Evolutionary conservation across 495 filamentous ascomycete species (phyloP).

Genomic region (Glarea lozoyensis): DNA sequence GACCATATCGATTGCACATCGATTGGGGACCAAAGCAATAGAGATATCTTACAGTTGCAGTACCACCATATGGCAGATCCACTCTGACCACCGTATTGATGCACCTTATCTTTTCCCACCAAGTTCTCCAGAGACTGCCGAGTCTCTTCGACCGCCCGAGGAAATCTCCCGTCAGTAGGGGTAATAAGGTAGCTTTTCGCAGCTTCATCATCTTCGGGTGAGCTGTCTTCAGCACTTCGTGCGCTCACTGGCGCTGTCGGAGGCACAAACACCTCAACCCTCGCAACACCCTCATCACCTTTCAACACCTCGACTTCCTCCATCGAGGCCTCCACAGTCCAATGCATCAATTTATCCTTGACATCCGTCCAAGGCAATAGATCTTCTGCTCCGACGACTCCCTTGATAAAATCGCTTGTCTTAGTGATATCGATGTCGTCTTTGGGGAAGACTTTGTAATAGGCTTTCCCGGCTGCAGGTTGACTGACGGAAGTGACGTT

Average conservation of each 20-base stretch:
- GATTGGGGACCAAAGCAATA: too few relatives aligned
- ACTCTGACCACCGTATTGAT: too few relatives aligned
- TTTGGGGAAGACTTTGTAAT: not conserved
- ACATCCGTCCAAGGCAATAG: conserved; percentile 1
- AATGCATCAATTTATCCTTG: not conserved
- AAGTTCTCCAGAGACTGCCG: too few relatives aligned
- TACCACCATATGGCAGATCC: too few relatives aligned
- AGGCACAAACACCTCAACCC: not conserved
- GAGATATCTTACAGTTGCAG: too few relatives aligned
- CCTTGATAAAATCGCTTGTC: not conserved
- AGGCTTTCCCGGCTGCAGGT: not conserved
- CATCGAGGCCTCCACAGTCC: not conserved
- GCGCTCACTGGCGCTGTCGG: not conserved
- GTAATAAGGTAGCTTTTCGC: too few relatives aligned
- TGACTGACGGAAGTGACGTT: not conserved
- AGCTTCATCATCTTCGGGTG: too few relatives aligned
- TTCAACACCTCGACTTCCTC: not conserved
- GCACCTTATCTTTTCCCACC: too few relatives aligned
- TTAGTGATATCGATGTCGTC: not conserved
- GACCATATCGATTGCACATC: too few relatives aligned
- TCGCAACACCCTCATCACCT: not conserved
- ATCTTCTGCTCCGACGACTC: not conserved
- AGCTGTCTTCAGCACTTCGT: not conserved
- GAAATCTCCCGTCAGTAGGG: too few relatives aligned
- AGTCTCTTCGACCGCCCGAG: too few relatives aligned